A percentile compares a stretch with the other conserved stretches of the same genome.
phyloP scores from a whole-genome alignment of 202 grass and related monocot genomes.

The Zizania palustris region DNA sequence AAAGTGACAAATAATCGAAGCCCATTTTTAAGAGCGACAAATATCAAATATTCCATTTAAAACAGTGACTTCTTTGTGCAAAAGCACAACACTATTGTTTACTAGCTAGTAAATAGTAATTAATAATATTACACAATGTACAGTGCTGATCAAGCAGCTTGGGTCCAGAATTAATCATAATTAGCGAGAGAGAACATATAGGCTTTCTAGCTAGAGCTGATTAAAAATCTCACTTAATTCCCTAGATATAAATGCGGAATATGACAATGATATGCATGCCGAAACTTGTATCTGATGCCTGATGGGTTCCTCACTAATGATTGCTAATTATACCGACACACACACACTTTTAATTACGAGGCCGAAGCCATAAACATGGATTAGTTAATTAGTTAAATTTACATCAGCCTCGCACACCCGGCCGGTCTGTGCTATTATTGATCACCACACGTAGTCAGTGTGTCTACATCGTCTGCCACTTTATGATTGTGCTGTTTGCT shows the following conservation, averaged over 20 bases:
- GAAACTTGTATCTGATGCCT: constrained; percentile 40
- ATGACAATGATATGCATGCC: constrained; percentile 53
- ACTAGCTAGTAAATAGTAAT: too few relatives aligned
- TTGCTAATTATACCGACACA: constrained; percentile 47
- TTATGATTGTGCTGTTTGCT: constrained; percentile 46
- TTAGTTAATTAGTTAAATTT: constrained; percentile 43
- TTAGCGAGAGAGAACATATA: constrained; percentile 47
- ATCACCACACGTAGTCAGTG: constrained; percentile 39
- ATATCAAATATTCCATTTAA: too few relatives aligned
- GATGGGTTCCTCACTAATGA: constrained; percentile 47
- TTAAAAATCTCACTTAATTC: constrained; percentile 44
- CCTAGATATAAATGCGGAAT: constrained; percentile 32
- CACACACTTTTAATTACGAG: constrained; percentile 53
- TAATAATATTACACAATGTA: not conserved
- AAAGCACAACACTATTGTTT: not conserved
- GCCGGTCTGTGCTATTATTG: constrained; percentile 28
- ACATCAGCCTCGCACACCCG: constrained; percentile 26
- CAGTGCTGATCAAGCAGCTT: not conserved
- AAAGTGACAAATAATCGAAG: too few relatives aligned
- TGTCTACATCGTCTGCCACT: constrained; percentile 37
- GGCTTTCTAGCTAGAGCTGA: constrained; percentile 36
- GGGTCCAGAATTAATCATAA: constrained; percentile 52
- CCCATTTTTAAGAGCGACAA: too few relatives aligned
- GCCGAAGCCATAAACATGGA: constrained; percentile 40
- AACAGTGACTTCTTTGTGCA: not conserved